Evolutionary conservation across 2,329 filamentous ascomycete species (phyloP).

Genomic region (Diaporthe citri): DNA sequence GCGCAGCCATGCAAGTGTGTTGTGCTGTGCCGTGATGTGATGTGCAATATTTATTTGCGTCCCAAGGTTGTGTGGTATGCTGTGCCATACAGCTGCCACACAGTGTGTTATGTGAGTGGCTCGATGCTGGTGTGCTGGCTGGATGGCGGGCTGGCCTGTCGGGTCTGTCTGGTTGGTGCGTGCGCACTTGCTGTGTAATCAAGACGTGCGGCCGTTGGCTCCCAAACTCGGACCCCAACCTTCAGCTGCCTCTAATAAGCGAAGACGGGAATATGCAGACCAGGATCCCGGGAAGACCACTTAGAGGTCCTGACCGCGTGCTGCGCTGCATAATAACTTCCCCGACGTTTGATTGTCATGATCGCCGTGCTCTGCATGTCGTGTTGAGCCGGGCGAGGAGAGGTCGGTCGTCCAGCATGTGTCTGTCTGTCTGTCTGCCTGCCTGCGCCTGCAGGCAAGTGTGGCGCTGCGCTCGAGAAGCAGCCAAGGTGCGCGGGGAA

Average conservation of each 20-base stretch:
- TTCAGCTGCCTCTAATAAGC: constrained; percentile 28
- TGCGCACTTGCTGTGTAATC: background rate
- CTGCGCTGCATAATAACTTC: background rate
- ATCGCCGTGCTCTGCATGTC: constrained; percentile 9
- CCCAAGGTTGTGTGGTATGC: background rate
- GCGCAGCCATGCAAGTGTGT: constrained; percentile 16
- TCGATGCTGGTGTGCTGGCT: constrained; percentile 7
- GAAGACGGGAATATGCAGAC: constrained; percentile 28
- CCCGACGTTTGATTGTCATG: constrained; percentile 24
- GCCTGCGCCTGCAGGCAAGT: background rate
- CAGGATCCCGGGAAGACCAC: constrained; percentile 15
- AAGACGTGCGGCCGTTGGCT: constrained; percentile 14
- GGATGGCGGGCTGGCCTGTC: background rate
- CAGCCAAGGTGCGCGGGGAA: background rate
- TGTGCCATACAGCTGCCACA: background rate
- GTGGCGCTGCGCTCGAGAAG: background rate
- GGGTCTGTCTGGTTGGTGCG: background rate
- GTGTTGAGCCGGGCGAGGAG: background rate
- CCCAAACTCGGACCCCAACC: constrained; percentile 13
- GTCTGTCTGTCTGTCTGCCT: background rate
- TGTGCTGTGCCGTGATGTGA: constrained; percentile 9
- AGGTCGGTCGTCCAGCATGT: background rate
- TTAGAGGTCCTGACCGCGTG: background rate
- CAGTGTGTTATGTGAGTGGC: constrained; percentile 3
- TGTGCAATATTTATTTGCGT: constrained; percentile 19